These are phyloP conservation scores for Thelonectria blattea DNA, from an alignment of 2,329 filamentous ascomycete species.

Conservation along the genomic window DNA sequence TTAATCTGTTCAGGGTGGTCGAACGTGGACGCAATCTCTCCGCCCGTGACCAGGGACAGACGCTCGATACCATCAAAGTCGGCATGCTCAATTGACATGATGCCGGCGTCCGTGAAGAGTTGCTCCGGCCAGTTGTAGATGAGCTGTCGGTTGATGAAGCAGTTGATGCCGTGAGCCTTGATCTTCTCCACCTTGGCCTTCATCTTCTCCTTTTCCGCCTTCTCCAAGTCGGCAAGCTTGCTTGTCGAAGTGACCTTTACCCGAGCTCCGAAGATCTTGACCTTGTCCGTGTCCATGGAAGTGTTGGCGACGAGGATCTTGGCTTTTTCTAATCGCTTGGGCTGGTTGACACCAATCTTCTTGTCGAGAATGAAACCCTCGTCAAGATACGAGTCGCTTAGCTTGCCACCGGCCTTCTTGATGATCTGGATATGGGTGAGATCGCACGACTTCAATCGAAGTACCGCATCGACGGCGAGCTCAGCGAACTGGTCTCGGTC, in stretches of 20 bases:
- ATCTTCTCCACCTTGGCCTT: conserved; percentile 99
- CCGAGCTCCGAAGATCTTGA: conserved; percentile 98
- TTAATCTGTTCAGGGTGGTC: conserved; percentile 98
- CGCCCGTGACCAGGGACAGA: conserved; percentile 91
- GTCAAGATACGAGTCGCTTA: conserved; percentile 96
- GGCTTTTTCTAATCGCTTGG: conserved; percentile 94
- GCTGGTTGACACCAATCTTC: conserved; percentile 98
- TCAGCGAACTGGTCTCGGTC: conserved; percentile 91
- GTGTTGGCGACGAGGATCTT: conserved; percentile 99
- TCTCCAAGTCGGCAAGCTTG: conserved; percentile 97
- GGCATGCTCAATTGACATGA: conserved; percentile 98
- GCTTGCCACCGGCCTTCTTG: conserved; percentile 98
- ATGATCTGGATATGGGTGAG: conserved; percentile 99
- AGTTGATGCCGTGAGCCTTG: conserved; percentile 98
- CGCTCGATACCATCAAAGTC: conserved; percentile 99
- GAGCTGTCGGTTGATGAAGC: conserved; percentile 98
- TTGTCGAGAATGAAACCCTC: conserved; percentile 99
- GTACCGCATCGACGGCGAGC: conserved; percentile 88
- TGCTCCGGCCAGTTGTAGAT: conserved; percentile 99
- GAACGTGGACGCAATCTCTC: conserved; percentile 97
- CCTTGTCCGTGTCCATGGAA: conserved; percentile 99
- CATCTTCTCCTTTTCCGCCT: conserved; percentile 99
- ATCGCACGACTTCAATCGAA: conserved; percentile 89
- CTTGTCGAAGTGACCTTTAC: conserved; percentile 96
- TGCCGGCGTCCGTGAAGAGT: conserved; percentile 95